Conservation (phyloP, 2,329 filamentous ascomycete genomes). For the Phoma sp. region DNA sequence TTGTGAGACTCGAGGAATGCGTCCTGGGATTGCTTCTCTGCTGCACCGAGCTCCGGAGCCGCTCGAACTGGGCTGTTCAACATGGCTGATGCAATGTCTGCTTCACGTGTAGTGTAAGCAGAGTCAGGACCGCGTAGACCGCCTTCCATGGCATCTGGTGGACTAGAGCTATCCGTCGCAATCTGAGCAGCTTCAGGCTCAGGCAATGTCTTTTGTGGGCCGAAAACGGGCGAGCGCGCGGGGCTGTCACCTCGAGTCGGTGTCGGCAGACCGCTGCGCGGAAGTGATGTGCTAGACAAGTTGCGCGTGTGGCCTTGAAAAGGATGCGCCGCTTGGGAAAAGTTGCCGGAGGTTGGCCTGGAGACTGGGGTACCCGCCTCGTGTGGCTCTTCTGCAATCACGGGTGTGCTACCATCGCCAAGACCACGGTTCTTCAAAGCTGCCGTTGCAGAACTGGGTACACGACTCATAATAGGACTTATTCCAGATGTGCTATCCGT, state of each 20-base stretch:
- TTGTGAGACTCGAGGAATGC: constrained; percentile 47
- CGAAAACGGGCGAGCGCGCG: constrained; percentile 64
- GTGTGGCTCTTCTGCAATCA: constrained; percentile 63
- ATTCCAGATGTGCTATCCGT: constrained; percentile 69
- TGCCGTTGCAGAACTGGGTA: constrained; percentile 55
- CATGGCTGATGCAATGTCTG: constrained; percentile 45
- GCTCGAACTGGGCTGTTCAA: constrained; percentile 30
- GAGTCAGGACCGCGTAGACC: constrained; percentile 33
- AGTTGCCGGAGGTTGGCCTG: constrained; percentile 41
- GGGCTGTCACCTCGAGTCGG: constrained; percentile 68
- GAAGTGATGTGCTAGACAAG: constrained; percentile 47
- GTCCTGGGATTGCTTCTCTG: constrained; percentile 44
- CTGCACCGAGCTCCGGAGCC: constrained; percentile 34
- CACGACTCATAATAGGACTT: constrained; percentile 70
- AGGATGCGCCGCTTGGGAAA: constrained; percentile 32
- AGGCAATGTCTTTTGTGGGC: constrained; percentile 53
- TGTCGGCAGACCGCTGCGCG: constrained; percentile 63
- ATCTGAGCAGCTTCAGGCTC: constrained; percentile 58
- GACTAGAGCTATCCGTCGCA: constrained; percentile 48
- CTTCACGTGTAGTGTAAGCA: constrained; percentile 45
- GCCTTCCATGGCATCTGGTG: constrained; percentile 35
- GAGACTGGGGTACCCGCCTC: constrained; percentile 46
- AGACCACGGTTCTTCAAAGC: constrained; percentile 49
- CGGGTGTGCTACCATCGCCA: constrained; percentile 56
- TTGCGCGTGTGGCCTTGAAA: constrained; percentile 51